phyloP scores from a whole-genome alignment of 2,329 filamentous ascomycete genomes.

The Fulvia fulva region DNA sequence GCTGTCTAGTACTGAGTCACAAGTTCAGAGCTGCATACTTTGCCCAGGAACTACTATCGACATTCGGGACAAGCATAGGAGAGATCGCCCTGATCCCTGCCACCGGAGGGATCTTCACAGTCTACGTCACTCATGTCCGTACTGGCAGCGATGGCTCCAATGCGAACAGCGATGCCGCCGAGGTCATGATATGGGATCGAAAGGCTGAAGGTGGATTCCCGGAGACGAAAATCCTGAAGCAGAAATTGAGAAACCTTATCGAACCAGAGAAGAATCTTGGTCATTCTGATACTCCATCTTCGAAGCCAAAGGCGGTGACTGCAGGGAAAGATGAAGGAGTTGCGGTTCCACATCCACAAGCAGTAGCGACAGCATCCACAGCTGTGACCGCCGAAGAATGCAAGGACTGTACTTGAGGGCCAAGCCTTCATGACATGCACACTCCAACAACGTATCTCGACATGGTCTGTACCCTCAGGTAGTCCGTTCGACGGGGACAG shows the following conservation, averaged over 20 bases:
- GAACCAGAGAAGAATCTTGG: slow-evolving; percentile 75
- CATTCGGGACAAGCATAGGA: slow-evolving; percentile 77
- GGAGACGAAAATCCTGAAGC: slow-evolving; percentile 88
- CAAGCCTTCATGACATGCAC: too few species aligned
- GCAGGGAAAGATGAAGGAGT: not conserved
- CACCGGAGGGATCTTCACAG: slow-evolving; percentile 78
- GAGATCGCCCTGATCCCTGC: slow-evolving; percentile 83
- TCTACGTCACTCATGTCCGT: slow-evolving; percentile 55
- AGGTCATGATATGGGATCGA: slow-evolving; percentile 77
- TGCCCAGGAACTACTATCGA: slow-evolving; percentile 91
- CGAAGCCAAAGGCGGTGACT: slow-evolving; percentile 13
- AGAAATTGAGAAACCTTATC: slow-evolving; percentile 74
- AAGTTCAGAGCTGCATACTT: slow-evolving; percentile 56
- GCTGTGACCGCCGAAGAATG: not conserved
- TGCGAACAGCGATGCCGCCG: slow-evolving; percentile 27
- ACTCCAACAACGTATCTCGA: too few species aligned
- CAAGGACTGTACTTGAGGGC: slow-evolving; percentile 7
- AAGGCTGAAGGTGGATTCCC: slow-evolving; percentile 86
- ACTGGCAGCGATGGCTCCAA: slow-evolving; percentile 4
- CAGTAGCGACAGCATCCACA: not conserved
- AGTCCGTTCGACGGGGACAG: too few species aligned
- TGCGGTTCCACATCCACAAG: not conserved
- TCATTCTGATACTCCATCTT: slow-evolving; percentile 52
- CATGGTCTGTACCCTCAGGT: too few species aligned
- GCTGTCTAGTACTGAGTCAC: not conserved